These are phyloP conservation scores for Sphagnum tenellum DNA, from an alignment of 225 moss, liverwort and hornwort species.

Conservation along the genomic window DNA sequence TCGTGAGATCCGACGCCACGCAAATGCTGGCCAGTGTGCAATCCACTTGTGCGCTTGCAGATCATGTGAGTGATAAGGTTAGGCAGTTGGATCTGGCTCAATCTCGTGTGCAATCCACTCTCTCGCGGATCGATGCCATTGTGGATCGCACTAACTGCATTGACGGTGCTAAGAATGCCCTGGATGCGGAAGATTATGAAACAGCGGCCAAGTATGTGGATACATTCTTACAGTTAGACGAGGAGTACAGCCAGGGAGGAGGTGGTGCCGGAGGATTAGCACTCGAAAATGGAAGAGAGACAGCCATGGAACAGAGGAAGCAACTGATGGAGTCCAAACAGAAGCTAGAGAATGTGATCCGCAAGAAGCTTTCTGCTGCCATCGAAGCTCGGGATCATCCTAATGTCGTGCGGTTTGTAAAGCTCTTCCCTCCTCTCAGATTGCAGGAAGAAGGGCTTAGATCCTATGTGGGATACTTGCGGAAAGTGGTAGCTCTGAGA, in stretches of 20 bases:
- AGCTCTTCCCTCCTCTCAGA: slow-evolving; percentile 75
- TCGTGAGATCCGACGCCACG: slow-evolving; percentile 69
- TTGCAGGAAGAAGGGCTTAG: slow-evolving; percentile 85
- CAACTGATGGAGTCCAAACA: slow-evolving; percentile 74
- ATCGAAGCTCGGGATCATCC: slow-evolving; percentile 79
- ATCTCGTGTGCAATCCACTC: slow-evolving; percentile 80
- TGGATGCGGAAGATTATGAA: slow-evolving; percentile 84
- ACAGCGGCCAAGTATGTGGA: slow-evolving; percentile 89
- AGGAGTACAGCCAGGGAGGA: slow-evolving; percentile 32
- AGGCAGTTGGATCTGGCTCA: slow-evolving; percentile 93
- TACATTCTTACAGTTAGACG: slow-evolving; percentile 82
- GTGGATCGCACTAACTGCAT: slow-evolving; percentile 96
- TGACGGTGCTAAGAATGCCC: slow-evolving; percentile 81
- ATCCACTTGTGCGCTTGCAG: slow-evolving; percentile 82
- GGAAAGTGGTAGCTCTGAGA: slow-evolving; percentile 71
- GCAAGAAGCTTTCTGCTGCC: slow-evolving; percentile 63
- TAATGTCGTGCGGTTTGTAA: slow-evolving; percentile 84
- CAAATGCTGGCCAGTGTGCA: slow-evolving; percentile 83
- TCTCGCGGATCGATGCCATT: slow-evolving; percentile 75
- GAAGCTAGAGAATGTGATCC: slow-evolving; percentile 71
- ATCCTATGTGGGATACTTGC: slow-evolving; percentile 70
- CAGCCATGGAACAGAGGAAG: slow-evolving; percentile 51
- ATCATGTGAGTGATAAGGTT: slow-evolving; percentile 92
- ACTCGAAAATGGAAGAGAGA: slow-evolving; percentile 19
- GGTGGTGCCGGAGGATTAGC: slow-evolving; percentile 9